These are phyloP conservation scores for Toxoplasma gondii DNA, from an alignment of 169 alveolate genomes.

Conservation along the genomic window DNA sequence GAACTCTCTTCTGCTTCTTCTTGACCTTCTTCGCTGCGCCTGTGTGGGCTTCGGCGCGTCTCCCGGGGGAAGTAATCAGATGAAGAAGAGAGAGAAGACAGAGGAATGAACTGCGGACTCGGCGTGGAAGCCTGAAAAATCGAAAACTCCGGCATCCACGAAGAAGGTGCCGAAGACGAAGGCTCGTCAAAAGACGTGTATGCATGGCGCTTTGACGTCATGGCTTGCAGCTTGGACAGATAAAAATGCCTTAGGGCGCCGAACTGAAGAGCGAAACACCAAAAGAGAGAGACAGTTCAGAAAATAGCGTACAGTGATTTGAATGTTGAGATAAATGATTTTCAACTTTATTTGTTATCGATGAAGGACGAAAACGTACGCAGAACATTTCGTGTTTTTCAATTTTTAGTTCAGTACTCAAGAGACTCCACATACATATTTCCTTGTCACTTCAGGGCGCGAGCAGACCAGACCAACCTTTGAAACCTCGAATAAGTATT, in stretches of 20 bases:
- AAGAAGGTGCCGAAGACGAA: background rate
- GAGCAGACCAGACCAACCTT: too few relatives aligned
- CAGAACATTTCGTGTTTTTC: too few relatives aligned
- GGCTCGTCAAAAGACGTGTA: constrained; percentile 19
- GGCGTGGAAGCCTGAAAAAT: background rate
- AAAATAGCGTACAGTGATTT: too few relatives aligned
- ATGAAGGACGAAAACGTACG: too few relatives aligned
- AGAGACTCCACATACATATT: too few relatives aligned
- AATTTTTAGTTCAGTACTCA: too few relatives aligned
- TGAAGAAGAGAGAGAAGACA: background rate
- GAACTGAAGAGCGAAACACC: background rate
- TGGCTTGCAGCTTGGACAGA: background rate
- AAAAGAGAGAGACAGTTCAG: background rate
- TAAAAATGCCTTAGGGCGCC: background rate
- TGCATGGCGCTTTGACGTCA: background rate
- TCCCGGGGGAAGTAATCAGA: background rate
- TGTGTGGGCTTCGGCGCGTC: background rate
- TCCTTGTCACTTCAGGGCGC: too few relatives aligned
- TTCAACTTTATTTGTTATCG: too few relatives aligned
- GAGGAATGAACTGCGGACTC: background rate
- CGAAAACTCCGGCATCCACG: background rate
- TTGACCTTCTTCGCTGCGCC: background rate
- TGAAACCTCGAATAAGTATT: too few relatives aligned
- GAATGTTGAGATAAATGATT: too few relatives aligned
- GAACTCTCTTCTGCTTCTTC: too few relatives aligned